Evolutionary conservation across 345 rosid species (phyloP).

Genomic region (Brassica incana): DNA sequence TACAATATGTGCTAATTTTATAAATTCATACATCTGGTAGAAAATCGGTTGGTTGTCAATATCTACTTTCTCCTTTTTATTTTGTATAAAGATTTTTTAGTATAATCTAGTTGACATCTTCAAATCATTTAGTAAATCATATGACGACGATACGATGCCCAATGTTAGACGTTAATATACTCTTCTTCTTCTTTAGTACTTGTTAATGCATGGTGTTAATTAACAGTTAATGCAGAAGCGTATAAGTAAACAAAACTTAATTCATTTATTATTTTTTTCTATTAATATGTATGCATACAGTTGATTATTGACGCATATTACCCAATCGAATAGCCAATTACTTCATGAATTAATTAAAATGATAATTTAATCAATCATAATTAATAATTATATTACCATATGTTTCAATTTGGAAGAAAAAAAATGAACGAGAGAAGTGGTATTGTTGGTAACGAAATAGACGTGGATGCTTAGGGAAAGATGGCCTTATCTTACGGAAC

Average conservation of each 20-base stretch:
- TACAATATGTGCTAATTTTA: neutral
- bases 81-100: neutral
- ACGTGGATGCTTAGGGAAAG: conserved; percentile 29
- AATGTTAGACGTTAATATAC: neutral
- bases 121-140: neutral
- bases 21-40: conserved; percentile 11
- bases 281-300: neutral
- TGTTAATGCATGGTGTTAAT: neutral
- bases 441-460: conserved; percentile 32
- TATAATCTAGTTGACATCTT: neutral
- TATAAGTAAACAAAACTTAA: neutral
- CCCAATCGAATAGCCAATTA: neutral
- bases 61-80: neutral
- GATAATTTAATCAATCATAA: neutral
- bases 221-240: neutral
- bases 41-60: neutral
- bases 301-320: neutral
- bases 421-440: conserved; percentile 10
- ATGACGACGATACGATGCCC: neutral
- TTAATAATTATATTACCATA: neutral
- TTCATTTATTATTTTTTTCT: neutral
- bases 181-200: neutral
- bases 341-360: neutral
- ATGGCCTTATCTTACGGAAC: conserved; percentile 35
- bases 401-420: neutral